These are phyloP conservation scores for Acanthamoeba lenticulata DNA, from an alignment of 208 protist species.

Conservation along the genomic window DNA sequence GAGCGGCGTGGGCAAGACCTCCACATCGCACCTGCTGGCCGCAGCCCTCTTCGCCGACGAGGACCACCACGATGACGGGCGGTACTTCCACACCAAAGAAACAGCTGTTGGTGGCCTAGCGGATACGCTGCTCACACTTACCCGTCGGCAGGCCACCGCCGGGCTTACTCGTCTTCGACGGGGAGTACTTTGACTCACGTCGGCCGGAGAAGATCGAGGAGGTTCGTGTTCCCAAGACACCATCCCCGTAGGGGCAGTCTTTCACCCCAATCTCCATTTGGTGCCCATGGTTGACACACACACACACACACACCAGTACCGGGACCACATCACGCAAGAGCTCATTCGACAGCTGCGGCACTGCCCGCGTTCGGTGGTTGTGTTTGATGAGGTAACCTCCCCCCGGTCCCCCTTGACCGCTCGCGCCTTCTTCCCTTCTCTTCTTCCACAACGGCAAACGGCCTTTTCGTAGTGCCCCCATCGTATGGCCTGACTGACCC, in stretches of 20 bases:
- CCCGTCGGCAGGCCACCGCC: background rate
- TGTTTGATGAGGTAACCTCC: background rate
- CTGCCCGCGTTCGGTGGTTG: background rate
- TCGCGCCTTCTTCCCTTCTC: too few relatives aligned
- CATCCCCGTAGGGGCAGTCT: background rate
- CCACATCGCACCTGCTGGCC: background rate
- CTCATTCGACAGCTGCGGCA: background rate
- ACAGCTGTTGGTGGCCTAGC: too few relatives aligned
- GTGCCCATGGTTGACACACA: too few relatives aligned
- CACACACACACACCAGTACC: background rate
- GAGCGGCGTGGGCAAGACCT: slow-evolving; percentile 9
- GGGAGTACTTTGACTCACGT: background rate
- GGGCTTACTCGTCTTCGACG: background rate
- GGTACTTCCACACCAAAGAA: background rate
- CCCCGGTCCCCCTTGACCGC: background rate
- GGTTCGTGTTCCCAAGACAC: background rate
- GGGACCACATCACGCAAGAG: background rate
- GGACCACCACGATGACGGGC: background rate
- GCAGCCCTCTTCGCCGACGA: background rate
- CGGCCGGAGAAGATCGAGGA: background rate
- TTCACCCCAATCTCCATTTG: background rate
- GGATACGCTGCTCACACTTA: background rate
- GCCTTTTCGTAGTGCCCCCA: too few relatives aligned
- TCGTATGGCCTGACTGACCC: too few relatives aligned
- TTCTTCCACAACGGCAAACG: too few relatives aligned